phyloP scores from a whole-genome alignment of 805 yeast genomes.

The Wickerhamomyces chambardii region DNA sequence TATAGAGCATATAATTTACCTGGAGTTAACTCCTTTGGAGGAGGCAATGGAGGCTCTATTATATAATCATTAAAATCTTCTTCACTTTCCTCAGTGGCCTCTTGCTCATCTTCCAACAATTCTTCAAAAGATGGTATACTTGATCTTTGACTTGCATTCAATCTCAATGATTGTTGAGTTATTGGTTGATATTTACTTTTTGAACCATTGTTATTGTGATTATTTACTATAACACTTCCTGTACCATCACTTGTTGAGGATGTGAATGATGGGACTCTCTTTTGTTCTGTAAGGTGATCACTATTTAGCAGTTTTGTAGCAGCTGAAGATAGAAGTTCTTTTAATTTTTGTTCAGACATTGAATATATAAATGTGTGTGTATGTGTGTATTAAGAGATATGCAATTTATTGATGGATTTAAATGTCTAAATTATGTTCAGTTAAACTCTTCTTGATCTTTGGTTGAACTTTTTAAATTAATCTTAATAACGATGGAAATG shows the following conservation, averaged over 20 bases:
- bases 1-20: conserved; percentile 77
- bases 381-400: no score
- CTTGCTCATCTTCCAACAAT: conserved; percentile 9
- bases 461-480: no score
- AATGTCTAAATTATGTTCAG: no score
- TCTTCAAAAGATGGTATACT: conserved; percentile 1
- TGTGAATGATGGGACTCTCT: conserved; percentile 11
- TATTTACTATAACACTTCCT: conserved; percentile 12
- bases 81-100: conserved; percentile 23
- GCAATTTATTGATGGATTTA: no score
- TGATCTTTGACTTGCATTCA: no score
- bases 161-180: background rate
- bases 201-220: background rate
- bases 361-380: no score
- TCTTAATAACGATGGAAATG: no score
- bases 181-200: background rate
- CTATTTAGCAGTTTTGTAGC: conserved; percentile 11
- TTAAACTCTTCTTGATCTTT: no score
- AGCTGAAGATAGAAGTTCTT: conserved; percentile 9
- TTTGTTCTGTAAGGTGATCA: conserved; percentile 11
- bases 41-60: conserved; percentile 32
- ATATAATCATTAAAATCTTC: conserved; percentile 34
- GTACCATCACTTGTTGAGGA: conserved; percentile 12
- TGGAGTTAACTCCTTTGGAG: conserved; percentile 78
- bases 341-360: conserved; percentile 10